Percentiles rank a stretch among this genome's conserved stretches.
phyloP scores from a whole-genome alignment of 164 flowering plant species.

The Sedum album region DNA sequence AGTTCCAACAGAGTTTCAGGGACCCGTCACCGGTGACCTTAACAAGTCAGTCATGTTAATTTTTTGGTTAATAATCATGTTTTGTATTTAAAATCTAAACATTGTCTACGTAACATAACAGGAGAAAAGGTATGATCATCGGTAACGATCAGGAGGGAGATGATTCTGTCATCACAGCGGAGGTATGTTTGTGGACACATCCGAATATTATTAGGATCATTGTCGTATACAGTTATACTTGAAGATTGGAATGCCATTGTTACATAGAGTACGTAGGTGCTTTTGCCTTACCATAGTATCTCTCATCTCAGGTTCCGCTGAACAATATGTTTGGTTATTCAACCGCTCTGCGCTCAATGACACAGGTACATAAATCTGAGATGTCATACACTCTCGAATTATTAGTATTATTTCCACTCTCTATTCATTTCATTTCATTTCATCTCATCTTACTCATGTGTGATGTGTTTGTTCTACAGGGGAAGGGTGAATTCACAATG shows the following conservation, averaged over 20 bases:
- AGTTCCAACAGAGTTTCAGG: constrained; percentile 95
- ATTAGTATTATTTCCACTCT: no score
- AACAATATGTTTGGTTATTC: constrained; percentile 99
- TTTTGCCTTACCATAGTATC: not conserved
- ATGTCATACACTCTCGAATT: no score
- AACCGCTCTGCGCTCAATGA: constrained; percentile 94
- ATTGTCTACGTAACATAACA: constrained; percentile 20
- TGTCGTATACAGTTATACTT: no score
- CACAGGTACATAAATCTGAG: constrained; percentile 48
- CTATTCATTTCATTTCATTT: not conserved
- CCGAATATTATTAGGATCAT: no score
- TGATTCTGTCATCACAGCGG: constrained; percentile 72
- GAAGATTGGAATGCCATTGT: no score
- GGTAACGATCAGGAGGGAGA: constrained; percentile 99
- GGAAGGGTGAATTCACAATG: constrained; percentile 98
- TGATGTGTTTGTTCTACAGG: constrained; percentile 35
- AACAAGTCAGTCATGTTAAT: constrained; percentile 57
- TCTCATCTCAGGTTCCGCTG: constrained; percentile 72
- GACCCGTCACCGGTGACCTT: constrained; percentile 89
- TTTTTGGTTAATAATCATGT: not conserved
- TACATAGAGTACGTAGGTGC: not conserved
- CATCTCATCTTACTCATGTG: not conserved
- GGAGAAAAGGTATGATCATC: constrained; percentile 95
- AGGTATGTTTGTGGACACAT: constrained; percentile 34
- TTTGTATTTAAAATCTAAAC: not conserved